Evolutionary conservation across 345 rosid genomes (phyloP).

Genomic region (Eucalyptus regnans): DNA sequence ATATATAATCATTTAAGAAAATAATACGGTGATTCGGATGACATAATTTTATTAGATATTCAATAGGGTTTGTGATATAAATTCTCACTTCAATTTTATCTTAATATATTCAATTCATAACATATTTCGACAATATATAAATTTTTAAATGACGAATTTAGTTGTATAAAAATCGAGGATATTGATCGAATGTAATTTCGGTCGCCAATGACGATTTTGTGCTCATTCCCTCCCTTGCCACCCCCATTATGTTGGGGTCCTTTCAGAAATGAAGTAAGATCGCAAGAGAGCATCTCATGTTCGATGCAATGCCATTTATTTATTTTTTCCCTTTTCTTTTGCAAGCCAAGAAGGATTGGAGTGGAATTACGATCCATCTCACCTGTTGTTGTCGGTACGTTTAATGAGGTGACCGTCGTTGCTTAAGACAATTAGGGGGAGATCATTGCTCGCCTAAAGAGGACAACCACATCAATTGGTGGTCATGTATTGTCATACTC

Average conservation of each 20-base stretch:
- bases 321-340: too few relatives aligned
- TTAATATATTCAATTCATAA: neutral
- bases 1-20: neutral
- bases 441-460: neutral
- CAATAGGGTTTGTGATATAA: neutral
- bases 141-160: neutral
- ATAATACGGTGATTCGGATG: neutral
- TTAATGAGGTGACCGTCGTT: rapidly evolving
- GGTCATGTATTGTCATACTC: neutral
- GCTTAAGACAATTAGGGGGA: rapidly evolving
- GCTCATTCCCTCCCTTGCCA: neutral
- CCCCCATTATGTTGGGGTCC: neutral
- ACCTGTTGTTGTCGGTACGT: rapidly evolving
- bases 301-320: neutral
- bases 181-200: neutral
- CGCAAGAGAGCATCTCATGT: neutral
- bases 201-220: rapidly evolving
- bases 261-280: neutral
- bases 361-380: rapidly evolving
- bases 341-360: neutral
- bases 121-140: neutral
- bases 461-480: neutral
- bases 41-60: neutral
- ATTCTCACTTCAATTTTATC: neutral
- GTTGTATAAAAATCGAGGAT: neutral